These are phyloP conservation scores for Nicotiana tabacum DNA, from an alignment of 257 asterid species.

Conservation along the genomic window DNA sequence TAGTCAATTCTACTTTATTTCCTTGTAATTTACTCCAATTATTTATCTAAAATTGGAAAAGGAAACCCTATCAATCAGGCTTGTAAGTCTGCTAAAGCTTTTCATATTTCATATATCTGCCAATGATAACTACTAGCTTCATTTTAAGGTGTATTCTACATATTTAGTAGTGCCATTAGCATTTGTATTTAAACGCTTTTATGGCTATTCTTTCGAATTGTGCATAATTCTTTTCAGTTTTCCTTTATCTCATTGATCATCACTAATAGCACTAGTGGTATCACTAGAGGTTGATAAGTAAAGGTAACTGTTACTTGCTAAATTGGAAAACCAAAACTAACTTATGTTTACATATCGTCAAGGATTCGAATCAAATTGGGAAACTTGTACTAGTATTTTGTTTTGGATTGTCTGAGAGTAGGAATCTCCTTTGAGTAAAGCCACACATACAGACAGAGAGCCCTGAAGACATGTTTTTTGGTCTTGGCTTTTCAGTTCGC, in stretches of 20 bases:
- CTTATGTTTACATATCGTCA: not conserved
- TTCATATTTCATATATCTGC: not conserved
- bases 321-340: not conserved
- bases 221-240: not conserved
- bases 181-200: not conserved
- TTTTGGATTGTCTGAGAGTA: not conserved
- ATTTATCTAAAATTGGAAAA: too few species aligned
- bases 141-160: not conserved
- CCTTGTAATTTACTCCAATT: not conserved
- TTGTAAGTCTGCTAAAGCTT: not conserved
- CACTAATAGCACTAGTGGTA: not conserved
- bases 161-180: not conserved
- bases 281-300: not conserved
- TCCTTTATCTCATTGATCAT: not conserved
- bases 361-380: not conserved
- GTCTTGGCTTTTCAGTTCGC: not conserved
- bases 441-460: not conserved
- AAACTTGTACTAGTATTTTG: not conserved
- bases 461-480: not conserved
- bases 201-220: not conserved
- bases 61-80: not conserved
- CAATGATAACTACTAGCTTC: not conserved
- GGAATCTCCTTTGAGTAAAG: not conserved
- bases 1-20: not conserved
- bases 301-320: not conserved